Evolutionary conservation across 2,329 filamentous ascomycete genomes (phyloP), one percentile per base, ranked within the genome.

Genomic region (Verticillium isaacii): DNA sequence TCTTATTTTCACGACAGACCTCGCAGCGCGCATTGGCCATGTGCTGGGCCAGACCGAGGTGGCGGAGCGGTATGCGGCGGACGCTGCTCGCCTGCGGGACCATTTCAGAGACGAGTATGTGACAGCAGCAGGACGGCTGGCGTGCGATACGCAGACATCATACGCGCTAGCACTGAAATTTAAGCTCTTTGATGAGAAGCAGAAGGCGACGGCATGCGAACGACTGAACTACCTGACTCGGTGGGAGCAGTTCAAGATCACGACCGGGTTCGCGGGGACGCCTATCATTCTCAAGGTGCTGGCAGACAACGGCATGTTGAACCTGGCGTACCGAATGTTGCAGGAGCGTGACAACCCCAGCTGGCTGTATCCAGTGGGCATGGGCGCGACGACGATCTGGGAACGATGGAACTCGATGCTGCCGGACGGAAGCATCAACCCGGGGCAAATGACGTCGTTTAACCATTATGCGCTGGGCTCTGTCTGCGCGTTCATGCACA

Each of bases 251-350:
- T 75, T 74, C 57, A 66, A 68, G 1, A 73, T 80, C 1, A 73
- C 72, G 0, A 80, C 77, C 0, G 77, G 78, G 1, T 80, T 80
- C 59, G 78, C 77, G 0, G 78, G 79, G 2, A 81, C 78, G 0
- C 78, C 78, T 0, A 66, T 74, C 0, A 67, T 79, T 0, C 68
- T 72, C 0, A 69, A 72, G 5, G 69, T 76, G 0, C 68, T 75
- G 32, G 69, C 66, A 2, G 60, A 61, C 7, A 70, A 70, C 15
- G 70, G 34, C 34, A 36, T 41, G 14, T 25, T 17, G 12, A n/a
- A 71, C 2, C 55, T 70, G 0, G 70, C 69, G 8, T 78, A 78
- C 58, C 67, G 70, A 12, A 77, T 78, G 73, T 63, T 79, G 0
- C 64, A 74, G 3, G 66, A 76, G n/a, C 69, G 69, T 2, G 62